A percentile compares a stretch with the other conserved stretches of the same genome.
Evolutionary conservation across 371 early-diverging fungal genomes (phyloP).

Genomic region (Choanephora cucurbitarum): DNA sequence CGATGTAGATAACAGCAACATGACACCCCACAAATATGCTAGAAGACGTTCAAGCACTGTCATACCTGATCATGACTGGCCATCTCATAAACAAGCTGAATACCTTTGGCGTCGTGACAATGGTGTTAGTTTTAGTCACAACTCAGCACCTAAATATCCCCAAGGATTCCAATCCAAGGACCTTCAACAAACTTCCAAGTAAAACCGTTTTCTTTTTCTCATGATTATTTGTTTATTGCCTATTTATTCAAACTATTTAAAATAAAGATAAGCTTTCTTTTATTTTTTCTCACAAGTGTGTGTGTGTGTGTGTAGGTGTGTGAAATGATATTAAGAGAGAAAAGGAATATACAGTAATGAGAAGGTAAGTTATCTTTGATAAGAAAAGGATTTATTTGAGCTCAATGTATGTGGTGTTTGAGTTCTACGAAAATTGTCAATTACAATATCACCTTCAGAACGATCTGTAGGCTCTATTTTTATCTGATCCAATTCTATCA

Average conservation of each 20-base stretch:
- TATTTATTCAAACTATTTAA: no score
- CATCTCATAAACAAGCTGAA: conserved; percentile 40
- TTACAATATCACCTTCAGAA: conserved; percentile 4
- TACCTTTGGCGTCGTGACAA: conserved; percentile 45
- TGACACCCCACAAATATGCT: conserved; percentile 32
- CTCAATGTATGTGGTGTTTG: background rate
- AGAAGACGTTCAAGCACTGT: conserved; percentile 38
- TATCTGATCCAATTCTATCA: conserved; percentile 52
- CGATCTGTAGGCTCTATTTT: conserved; percentile 16
- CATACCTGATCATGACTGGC: conserved; percentile 30
- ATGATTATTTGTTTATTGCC: no score
- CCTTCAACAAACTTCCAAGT: conserved; percentile 12
- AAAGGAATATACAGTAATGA: no score
- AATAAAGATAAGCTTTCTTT: no score
- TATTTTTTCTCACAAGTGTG: no score
- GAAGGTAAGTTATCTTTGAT: no score
- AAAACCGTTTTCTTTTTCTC: background rate
- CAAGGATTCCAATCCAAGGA: conserved; percentile 4
- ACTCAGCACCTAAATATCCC: conserved; percentile 39
- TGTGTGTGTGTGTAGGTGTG: no score
- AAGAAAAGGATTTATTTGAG: background rate
- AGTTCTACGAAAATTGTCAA: conserved; percentile 6
- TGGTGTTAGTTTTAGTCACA: conserved; percentile 49
- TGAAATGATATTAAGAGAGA: no score
- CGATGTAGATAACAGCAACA: conserved; percentile 6